Evolutionary conservation across 2,329 filamentous ascomycete species (phyloP).

Genomic region (Claviceps sp.): DNA sequence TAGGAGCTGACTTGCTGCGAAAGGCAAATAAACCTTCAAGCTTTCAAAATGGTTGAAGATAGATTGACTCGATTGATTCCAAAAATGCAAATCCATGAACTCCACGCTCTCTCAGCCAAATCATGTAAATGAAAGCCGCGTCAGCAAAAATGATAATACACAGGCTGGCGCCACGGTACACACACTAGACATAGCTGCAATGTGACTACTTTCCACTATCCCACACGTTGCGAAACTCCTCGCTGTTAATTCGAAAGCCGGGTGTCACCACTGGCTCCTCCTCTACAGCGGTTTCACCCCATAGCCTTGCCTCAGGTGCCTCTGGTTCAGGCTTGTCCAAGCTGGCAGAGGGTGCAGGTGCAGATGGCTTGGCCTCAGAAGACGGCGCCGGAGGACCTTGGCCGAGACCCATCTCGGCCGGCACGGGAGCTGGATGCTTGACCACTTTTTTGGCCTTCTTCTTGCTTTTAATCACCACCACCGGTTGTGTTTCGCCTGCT

Average conservation of each 20-base stretch:
- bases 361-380: background rate
- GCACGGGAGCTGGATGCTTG: slow-evolving; percentile 21
- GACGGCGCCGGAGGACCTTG: slow-evolving; percentile 10
- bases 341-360: background rate
- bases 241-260: slow-evolving; percentile 22
- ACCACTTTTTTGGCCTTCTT: slow-evolving; percentile 23
- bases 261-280: slow-evolving; percentile 5
- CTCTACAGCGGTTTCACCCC: slow-evolving; percentile 7
- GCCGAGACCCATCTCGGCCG: slow-evolving; percentile 13
- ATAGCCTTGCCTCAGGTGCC: slow-evolving; percentile 7
- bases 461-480: slow-evolving; percentile 25
- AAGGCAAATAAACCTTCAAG: background rate
- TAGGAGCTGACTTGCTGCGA: background rate
- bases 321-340: slow-evolving; percentile 5
- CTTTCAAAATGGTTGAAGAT: background rate
- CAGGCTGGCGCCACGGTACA: background rate
- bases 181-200: background rate
- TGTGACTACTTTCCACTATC: background rate
- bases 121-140: background rate
- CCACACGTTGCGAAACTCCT: slow-evolving; percentile 36
- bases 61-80: background rate
- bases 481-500: slow-evolving; percentile 12
- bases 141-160: background rate
- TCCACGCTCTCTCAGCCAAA: slow-evolving; percentile 14
- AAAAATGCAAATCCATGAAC: slow-evolving; percentile 8